Evolutionary conservation across 2,329 filamentous ascomycete species (phyloP), one percentile per base, ranked within the genome.

Genomic region (Rosellinia necatrix): DNA sequence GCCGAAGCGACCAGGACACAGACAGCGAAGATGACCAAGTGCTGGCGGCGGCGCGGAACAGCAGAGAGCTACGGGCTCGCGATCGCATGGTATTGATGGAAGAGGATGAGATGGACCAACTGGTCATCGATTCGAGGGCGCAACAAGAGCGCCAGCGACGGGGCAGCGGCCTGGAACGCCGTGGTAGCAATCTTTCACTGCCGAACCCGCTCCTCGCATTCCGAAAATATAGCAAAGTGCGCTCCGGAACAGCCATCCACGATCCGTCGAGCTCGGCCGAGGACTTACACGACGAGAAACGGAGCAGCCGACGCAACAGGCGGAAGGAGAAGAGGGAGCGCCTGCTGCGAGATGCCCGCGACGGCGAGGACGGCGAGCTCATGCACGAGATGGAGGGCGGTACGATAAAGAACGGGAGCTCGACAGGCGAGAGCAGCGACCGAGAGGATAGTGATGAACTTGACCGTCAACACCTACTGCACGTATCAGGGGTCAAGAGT

Each of bases 351-450:
- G 76, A 81, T 49, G 83, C 83, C 3, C 76, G 76, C 22, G 72
- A 85, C 58, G 86, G 86, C 52, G 89, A 91, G 68, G 85, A 90
- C 63, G 87, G 88, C 32, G 84, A 87, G 71, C 77, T 96, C 67
- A 90, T 96, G 87, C 92, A 86, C 84, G 68, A 71, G 53, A 71
- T 71, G 88, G 92, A 97, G 72, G 88, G 92, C 69, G 91, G 91
- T 1, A 83, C 80, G 2, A 81, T 89, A 67, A 85, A 81, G 58
- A 85, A 88, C 43, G 86, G 87, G 50, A 89, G 82, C 69, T 78
- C 77, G 5, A 86, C 84, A 0, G 84, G 83, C 30, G 80, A 82
- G 0, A 86, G 82, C 71, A 85, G 81, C 77, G 76, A 87, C 66
- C 76, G 84, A 61, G 77, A 86, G 61, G 75, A 82, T 71, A 79